Base-by-base conservation (phyloP, 768 basidiomycete species). In the Dacryopinax primogenitus region DNA sequence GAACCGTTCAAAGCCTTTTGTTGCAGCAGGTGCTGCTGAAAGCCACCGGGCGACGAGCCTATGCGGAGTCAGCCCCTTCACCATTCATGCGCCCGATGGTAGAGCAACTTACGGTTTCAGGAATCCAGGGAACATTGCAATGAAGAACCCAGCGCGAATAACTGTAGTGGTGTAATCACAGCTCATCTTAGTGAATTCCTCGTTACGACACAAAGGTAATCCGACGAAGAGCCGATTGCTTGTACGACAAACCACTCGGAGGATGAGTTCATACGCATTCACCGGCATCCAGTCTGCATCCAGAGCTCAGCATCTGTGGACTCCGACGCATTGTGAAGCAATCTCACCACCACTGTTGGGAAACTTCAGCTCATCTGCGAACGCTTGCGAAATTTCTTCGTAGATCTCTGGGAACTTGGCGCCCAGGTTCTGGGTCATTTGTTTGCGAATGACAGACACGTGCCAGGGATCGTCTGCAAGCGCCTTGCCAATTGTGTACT, bases 171-270 rank as follows among this genome's bases (percentile, higher is more conserved):
- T 62, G 33, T 36, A 67, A 1, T 62, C 33, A 6, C 36, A 30
- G 63, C 62, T 64, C 7, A 64, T 28, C 45, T 61, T 33, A 28
- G 61, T 36, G 30, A 61, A 67, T 23, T 67, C 66, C 33, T 45
- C 21, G 33, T 67, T 33, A 23, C 66, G 45, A 32, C 66, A 67
- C 7, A 67, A 36, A 4, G 66, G 66, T 18, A 67, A 23, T 12
- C 66, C 66, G 32, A 67, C 64, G 32, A 67, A 67, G 2, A 67
- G 15, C n/a, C 66, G 33, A 32, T 67, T 67, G 26, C 33, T 58
- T 3, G 64, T 41, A 32, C 66, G 45, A 21, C 63, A 63, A 13
- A 67, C 64, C 11, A 67, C 41, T n/a, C 58, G 63, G 16, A 61
- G 32, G 15, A 65, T 0, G 2, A 35, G 32, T 26, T 51, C 45